Evolutionary conservation across 2,329 filamentous ascomycete genomes (phyloP), one percentile per base, ranked within the genome.

Genomic region (Aspergillus pseudonomiae): DNA sequence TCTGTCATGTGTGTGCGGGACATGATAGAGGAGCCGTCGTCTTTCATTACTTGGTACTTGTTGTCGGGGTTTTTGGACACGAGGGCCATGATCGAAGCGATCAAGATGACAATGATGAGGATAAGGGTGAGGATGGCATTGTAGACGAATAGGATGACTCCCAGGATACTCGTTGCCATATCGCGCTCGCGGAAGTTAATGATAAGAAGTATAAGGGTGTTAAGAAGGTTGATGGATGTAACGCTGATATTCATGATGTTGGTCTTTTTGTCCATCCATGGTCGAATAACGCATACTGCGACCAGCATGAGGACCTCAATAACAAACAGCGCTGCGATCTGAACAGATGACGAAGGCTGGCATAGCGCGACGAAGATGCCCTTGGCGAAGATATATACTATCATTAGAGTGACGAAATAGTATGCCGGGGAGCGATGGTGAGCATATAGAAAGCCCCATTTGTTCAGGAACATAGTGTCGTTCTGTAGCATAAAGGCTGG

Each of bases 221-320:
- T 96, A 72, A 97, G 77, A 77, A 97, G 95, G 83, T 97, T 97
- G 79, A 97, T 84, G 53, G 88, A 89, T 66, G 89, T 90, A 72
- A 97, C 97, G 65, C 92, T 87, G 73, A 97, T 96, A 81, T 97
- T 97, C 85, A 96, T 96, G 52, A 89, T 89, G 79, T 97, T 97
- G 65, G 93, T 97, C 82, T 93, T 94, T 87, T 96, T 97, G 84
- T 97, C 94, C 94, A 97, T 97, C 90, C 93, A 97, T 12, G 94
- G 94, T 61, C 92, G 89, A 68, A 97, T 81, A 57, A 96, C 89
- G 63, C 88, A 90, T 61, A 92, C 88, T n/a, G 81, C 88, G 70
- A 97, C 89, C 60, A 98, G 84, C 70, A 91, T 89, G 59, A 79
- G 86, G 1, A 89, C 89, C 79, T 98, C 94, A 63, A 97, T 88